A percentile compares a stretch with the other conserved stretches of the same genome.
Conservation (phyloP, 768 basidiomycete genomes). For the Suillus weaverae region DNA sequence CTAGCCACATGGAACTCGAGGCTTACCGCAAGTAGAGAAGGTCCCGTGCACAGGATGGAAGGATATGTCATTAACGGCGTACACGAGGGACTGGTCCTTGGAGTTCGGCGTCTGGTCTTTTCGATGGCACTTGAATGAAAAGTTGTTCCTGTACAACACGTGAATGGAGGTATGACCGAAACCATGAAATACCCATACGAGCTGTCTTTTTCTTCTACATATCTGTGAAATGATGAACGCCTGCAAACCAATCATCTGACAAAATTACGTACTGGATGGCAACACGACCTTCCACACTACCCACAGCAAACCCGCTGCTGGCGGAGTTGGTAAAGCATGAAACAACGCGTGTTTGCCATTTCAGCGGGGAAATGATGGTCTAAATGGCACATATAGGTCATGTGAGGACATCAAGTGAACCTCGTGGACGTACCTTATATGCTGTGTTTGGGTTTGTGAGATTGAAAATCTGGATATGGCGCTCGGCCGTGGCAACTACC, state of each 20-base stretch:
- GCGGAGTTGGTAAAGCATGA: conserved; percentile 74
- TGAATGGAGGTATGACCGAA: not conserved
- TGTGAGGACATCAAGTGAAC: conserved; percentile 3
- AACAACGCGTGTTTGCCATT: conserved; percentile 90
- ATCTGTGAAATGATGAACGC: conserved; percentile 44
- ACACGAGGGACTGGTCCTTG: conserved; percentile 72
- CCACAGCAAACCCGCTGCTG: conserved; percentile 76
- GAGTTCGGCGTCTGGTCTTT: conserved; percentile 53
- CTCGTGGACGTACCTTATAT: conserved; percentile 58
- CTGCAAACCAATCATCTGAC: not conserved
- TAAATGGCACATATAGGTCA: conserved; percentile 29
- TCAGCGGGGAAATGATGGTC: conserved; percentile 84
- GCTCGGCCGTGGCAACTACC: conserved; percentile 92
- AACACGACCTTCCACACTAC: conserved; percentile 88
- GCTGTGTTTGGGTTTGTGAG: conserved; percentile 76
- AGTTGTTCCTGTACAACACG: conserved; percentile 56
- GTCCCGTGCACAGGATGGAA: conserved; percentile 87
- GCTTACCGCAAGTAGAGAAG: conserved; percentile 74
- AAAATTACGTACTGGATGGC: conserved; percentile 84
- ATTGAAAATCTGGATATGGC: conserved; percentile 89
- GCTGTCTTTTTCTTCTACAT: conserved; percentile 82
- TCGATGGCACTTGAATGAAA: conserved; percentile 86
- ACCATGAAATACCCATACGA: conserved; percentile 42
- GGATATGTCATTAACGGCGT: conserved; percentile 81
- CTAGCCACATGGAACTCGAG: conserved; percentile 13